Percentiles rank a stretch among this genome's conserved stretches.
phyloP scores from a whole-genome alignment of 2,329 filamentous ascomycete species.

The Botrytis medusae region DNA sequence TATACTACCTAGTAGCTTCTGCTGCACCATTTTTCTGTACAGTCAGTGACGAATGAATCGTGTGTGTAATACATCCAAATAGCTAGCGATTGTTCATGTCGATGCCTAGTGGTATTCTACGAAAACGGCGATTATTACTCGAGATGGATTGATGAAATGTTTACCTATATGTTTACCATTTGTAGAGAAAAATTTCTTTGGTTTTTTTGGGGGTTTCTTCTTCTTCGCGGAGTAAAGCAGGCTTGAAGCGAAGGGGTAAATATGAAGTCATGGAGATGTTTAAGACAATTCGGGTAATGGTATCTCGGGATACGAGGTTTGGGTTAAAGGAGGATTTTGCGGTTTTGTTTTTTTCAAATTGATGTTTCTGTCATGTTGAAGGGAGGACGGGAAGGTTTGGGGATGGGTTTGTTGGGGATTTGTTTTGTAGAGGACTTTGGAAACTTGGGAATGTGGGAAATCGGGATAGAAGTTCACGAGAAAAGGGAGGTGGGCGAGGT shows the following conservation, averaged over 20 bases:
- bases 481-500: slow-evolving; percentile 45
- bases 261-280: too few relatives aligned
- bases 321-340: not conserved
- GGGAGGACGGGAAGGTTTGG: too few relatives aligned
- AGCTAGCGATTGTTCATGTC: fast-evolving
- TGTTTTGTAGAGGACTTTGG: not conserved
- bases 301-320: not conserved
- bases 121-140: too few relatives aligned
- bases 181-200: slow-evolving; percentile 48
- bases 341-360: not conserved
- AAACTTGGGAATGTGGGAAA: slow-evolving; percentile 3
- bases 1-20: too few relatives aligned
- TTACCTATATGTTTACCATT: slow-evolving; percentile 43
- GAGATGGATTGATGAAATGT: slow-evolving; percentile 26
- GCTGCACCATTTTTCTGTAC: not conserved
- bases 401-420: not conserved
- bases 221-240: not conserved
- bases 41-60: not conserved
- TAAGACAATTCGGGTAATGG: not conserved
- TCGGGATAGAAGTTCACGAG: slow-evolving; percentile 39
- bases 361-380: not conserved
- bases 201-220: not conserved
- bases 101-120: not conserved
- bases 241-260: too few relatives aligned
- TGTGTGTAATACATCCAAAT: not conserved